Evolutionary conservation across 1,139 yeast species (phyloP), one percentile per base, ranked within the genome.

Genomic region (Saccharomyces hybrid): DNA sequence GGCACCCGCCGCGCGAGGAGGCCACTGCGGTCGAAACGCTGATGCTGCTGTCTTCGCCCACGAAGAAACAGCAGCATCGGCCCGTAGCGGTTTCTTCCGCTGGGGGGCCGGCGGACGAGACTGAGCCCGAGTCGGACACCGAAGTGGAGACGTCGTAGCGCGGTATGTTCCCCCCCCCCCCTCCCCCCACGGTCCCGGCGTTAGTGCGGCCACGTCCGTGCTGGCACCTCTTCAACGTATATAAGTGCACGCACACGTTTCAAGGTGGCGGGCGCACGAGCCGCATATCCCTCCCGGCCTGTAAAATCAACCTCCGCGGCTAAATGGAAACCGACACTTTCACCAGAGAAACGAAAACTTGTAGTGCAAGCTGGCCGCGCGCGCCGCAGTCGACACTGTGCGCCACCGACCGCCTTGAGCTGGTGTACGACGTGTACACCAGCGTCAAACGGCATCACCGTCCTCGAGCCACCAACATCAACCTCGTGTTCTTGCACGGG

Each of bases 401-500:
- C 2, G 54, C 56, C 9, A 64, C 61, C 2, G 69, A 68, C 26
- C 57, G 62, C 2, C 57, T 73, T n/a, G 61, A 65, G 2, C 55
- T 71, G 6, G 73, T 70, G 1, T 72, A 71, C 57, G 74, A 71
- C 50, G 67, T 70, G 26, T 72, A 64, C 52, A 52, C 63, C 61
- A 5, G 51, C 52, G 9, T 49, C 55, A 8, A 46, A 48, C 3
- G 26, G 52, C 7, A 52, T 41, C 25, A 51, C 51, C 14, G 54
- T 50, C 26, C 51, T 48, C 5, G 38, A 14, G 42, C 42, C 42
- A 34, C 50, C 16, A 49, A 48, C 50, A 61, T 83, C 57, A 86
- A 85, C 65, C 64, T 86, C 50, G 68, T 84, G 41, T 86, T 86
- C 68, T 68, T 79, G 47, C 86, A 84, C 64, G 93, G 90, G 0